Evolutionary conservation across 192 early-diverging fungal genomes (phyloP), one percentile per base, ranked within the genome.

Genomic region (Coemansia sp.): DNA sequence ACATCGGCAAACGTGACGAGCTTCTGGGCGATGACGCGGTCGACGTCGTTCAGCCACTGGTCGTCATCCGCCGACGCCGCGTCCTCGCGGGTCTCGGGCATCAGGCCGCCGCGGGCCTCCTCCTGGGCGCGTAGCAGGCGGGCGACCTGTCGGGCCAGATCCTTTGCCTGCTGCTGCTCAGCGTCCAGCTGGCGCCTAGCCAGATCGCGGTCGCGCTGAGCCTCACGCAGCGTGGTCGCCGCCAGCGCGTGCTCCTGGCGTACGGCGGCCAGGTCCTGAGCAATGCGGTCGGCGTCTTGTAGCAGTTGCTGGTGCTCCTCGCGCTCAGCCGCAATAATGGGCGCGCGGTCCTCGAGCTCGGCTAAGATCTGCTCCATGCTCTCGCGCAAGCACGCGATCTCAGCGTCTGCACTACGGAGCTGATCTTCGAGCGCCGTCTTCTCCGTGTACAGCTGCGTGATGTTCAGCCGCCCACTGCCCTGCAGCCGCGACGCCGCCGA

Each of bases 371-470:
- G 77, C 63, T 86, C 75, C 80, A 91, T 85, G 51, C 80, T 74
- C 70, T 87, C 85, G 22, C 86, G 85, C 49, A 90, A 73, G 10
- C 80, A 69, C 7, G 68, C 68, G 6, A 82, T 78, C 52, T 91
- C 90, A 1, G 69, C 44, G 34, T 86, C 82, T 38, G 86, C 85
- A 18, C 65, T 72, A 22, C 68, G 36, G 51, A 88, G 74, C n/a
- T 83, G 76, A 36, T 76, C 79, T 67, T 89, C 86, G 15, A 89
- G 77, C 27, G 79, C 82, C 24, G 86, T 66, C 67, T 89, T 88
- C 12, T 89, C 87, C 40, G 88, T 64, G 63, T 88, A 90, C 51
- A 90, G 85, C 74, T 91, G 83, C 29, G 90, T 91, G 24, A 91
- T 86, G 34, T 86, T 87, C 61, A 90, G 78, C 41, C 85, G 84